phyloP scores from a whole-genome alignment of 108 stramenopile genomes.

The Chaetoceros muelleri region DNA sequence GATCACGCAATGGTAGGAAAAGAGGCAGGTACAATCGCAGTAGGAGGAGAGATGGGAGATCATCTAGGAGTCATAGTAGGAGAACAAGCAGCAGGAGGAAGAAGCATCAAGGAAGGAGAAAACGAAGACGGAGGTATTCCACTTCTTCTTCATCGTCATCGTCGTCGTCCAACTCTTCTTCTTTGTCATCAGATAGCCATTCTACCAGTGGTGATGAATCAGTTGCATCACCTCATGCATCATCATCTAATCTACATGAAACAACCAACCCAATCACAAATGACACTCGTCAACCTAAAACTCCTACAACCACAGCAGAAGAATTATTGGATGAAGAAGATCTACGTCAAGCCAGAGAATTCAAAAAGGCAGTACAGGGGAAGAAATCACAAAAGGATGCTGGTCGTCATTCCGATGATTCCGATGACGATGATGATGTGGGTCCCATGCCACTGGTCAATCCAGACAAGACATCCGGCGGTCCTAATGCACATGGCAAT shows the following conservation, averaged over 20 bases:
- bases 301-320: background rate
- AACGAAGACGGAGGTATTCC: background rate
- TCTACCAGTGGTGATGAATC: background rate
- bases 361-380: slow-evolving; percentile 69
- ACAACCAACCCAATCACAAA: background rate
- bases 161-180: slow-evolving; percentile 5
- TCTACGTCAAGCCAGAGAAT: slow-evolving; percentile 48
- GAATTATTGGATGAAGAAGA: slow-evolving; percentile 29
- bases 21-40: slow-evolving; percentile 6
- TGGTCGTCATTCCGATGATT: slow-evolving; percentile 45
- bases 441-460: slow-evolving; percentile 30
- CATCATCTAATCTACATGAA: slow-evolving; percentile 2
- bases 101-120: background rate
- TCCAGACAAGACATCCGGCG: slow-evolving; percentile 3
- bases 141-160: slow-evolving; percentile 8
- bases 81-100: background rate
- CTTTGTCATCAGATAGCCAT: slow-evolving; percentile 3
- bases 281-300: background rate
- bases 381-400: slow-evolving; percentile 18
- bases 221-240: background rate
- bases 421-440: slow-evolving; percentile 29
- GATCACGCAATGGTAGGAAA: slow-evolving; percentile 8
- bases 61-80: background rate
- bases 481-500: slow-evolving; percentile 27
- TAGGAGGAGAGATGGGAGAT: slow-evolving; percentile 5